Percentiles rank a stretch among this genome's conserved stretches.
These are phyloP conservation scores for Dendrobium catenatum DNA, from an alignment of 106 monocot genomes.

Conservation along the genomic window DNA sequence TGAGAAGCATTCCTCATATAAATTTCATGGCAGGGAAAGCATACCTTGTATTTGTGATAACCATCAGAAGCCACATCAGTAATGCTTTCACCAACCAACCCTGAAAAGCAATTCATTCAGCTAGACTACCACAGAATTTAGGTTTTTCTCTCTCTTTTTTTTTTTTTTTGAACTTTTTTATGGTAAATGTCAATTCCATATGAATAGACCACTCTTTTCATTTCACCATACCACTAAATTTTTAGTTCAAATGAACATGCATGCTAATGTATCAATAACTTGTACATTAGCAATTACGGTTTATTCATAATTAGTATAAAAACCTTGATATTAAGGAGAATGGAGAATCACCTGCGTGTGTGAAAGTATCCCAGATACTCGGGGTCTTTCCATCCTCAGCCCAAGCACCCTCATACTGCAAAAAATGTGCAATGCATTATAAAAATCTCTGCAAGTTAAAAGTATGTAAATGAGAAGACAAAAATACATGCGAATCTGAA, in stretches of 20 bases:
- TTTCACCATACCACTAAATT: background rate
- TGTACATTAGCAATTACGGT: background rate
- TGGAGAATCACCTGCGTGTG: background rate
- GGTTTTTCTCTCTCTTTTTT: background rate
- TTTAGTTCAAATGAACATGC: background rate
- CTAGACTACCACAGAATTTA: background rate
- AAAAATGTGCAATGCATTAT: background rate
- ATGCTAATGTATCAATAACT: background rate
- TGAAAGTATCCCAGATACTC: constrained; percentile 20
- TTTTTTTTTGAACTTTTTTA: background rate
- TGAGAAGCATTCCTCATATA: background rate
- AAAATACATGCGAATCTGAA: background rate
- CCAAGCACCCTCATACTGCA: constrained; percentile 11
- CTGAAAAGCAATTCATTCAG: constrained; percentile 3
- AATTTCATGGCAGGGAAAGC: background rate
- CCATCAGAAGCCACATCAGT: constrained; percentile 32
- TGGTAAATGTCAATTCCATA: background rate
- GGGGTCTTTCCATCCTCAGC: constrained; percentile 14
- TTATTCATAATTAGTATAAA: background rate
- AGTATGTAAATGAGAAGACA: background rate
- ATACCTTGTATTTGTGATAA: constrained; percentile 52
- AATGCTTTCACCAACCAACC: constrained; percentile 15
- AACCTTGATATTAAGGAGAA: background rate
- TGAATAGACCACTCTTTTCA: background rate
- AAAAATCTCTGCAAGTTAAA: background rate